Evolutionary conservation across 2,329 filamentous ascomycete genomes (phyloP).

Genomic region (Akanthomyces muscarius): DNA sequence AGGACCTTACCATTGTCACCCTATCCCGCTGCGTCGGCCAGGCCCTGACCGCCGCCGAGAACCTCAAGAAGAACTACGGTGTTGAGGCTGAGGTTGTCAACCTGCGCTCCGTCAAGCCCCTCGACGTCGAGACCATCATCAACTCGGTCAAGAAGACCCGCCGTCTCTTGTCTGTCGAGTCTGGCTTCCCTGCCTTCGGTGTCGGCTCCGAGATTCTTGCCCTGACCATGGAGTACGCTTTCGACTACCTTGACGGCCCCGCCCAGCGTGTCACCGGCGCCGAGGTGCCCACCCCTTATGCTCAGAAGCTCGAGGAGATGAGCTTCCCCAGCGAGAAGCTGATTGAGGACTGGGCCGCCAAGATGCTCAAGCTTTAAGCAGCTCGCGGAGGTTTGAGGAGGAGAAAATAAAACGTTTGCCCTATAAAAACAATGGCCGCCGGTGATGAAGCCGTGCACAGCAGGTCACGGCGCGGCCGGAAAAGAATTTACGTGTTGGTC

Average conservation of each 20-base stretch:
- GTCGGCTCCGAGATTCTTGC: constrained; percentile 91
- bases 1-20: constrained; percentile 92
- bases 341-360: constrained; percentile 83
- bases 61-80: constrained; percentile 93
- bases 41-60: constrained; percentile 80
- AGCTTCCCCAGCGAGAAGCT: constrained; percentile 85
- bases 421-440: background rate
- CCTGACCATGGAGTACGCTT: constrained; percentile 93
- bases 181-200: constrained; percentile 92
- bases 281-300: constrained; percentile 95
- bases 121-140: constrained; percentile 92
- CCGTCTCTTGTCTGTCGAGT: constrained; percentile 86
- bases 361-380: constrained; percentile 73
- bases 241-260: constrained; percentile 94
- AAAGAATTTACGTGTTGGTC: constrained; percentile 7
- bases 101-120: constrained; percentile 92
- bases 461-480: background rate
- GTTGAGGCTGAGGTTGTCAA: constrained; percentile 97
- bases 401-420: background rate
- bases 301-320: constrained; percentile 89
- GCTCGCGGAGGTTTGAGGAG: background rate
- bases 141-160: constrained; percentile 99
- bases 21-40: constrained; percentile 95
- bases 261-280: constrained; percentile 93
- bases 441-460: background rate